Percentiles rank a stretch among this genome's conserved stretches.
Evolutionary conservation across 2,329 filamentous ascomycete genomes (phyloP).

Genomic region (Talaromyces sp.): DNA sequence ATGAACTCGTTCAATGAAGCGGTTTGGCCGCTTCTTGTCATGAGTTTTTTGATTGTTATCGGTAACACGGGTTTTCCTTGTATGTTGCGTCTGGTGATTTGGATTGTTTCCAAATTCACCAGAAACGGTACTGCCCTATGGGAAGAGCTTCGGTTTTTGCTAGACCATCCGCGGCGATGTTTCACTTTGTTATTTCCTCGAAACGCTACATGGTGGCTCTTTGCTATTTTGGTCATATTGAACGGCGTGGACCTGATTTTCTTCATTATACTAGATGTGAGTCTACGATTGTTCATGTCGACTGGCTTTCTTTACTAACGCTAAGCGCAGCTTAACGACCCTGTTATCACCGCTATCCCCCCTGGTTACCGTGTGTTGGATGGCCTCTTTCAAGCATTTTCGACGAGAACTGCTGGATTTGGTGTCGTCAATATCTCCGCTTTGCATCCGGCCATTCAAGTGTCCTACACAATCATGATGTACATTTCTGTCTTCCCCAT

Average conservation of each 20-base stretch:
- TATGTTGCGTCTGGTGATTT: constrained; percentile 91
- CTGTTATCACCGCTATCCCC: constrained; percentile 66
- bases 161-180: constrained; percentile 92
- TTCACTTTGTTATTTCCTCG: constrained; percentile 93
- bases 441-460: constrained; percentile 87
- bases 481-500: constrained; percentile 98
- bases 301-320: constrained; percentile 21
- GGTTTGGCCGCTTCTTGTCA: constrained; percentile 70
- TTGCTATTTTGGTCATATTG: constrained; percentile 76
- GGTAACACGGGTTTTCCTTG: constrained; percentile 95
- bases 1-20: constrained; percentile 86
- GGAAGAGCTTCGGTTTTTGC: constrained; percentile 85
- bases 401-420: constrained; percentile 89
- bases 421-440: constrained; percentile 72
- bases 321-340: constrained; percentile 63
- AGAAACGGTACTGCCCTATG: constrained; percentile 69
- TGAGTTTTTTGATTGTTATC: constrained; percentile 85
- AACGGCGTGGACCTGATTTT: constrained; percentile 85
- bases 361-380: constrained; percentile 75
- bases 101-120: constrained; percentile 68
- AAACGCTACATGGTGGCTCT: constrained; percentile 92
- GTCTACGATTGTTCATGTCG: constrained; percentile 33
- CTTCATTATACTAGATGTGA: constrained; percentile 86
- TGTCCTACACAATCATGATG: constrained; percentile 98
- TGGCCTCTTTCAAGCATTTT: constrained; percentile 84